These are phyloP conservation scores for Myxozyma mucilagina DNA, from an alignment of 805 yeast species.

Conservation along the genomic window DNA sequence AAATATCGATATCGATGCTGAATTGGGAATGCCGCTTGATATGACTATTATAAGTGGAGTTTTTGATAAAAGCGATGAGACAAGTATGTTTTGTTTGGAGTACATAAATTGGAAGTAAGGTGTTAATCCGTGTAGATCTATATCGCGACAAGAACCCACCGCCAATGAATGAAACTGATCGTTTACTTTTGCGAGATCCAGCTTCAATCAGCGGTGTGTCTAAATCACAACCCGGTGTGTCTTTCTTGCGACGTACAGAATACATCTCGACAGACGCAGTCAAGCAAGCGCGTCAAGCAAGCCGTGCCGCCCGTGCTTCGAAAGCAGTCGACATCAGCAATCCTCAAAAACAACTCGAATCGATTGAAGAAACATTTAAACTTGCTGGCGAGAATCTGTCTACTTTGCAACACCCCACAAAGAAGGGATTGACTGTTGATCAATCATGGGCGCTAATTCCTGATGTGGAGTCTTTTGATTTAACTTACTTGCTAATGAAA, in stretches of 20 bases:
- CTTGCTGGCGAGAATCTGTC: constrained; percentile 46
- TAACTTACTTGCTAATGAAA: constrained; percentile 64
- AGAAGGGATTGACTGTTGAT: constrained; percentile 70
- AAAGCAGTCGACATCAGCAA: constrained; percentile 41
- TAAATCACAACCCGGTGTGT: constrained; percentile 46
- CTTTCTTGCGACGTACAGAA: constrained; percentile 93
- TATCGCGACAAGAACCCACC: constrained; percentile 25
- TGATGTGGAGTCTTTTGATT: constrained; percentile 87
- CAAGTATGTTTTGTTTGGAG: constrained; percentile 28
- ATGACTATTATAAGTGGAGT: constrained; percentile 64
- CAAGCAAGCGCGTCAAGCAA: constrained; percentile 33
- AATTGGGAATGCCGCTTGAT: constrained; percentile 76
- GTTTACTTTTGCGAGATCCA: constrained; percentile 77
- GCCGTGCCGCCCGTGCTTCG: constrained; percentile 33
- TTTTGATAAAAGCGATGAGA: constrained; percentile 60
- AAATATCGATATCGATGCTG: constrained; percentile 52
- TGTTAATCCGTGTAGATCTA: constrained; percentile 2
- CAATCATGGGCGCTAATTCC: constrained; percentile 81
- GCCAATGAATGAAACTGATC: constrained; percentile 41
- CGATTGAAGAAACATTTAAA: constrained; percentile 79
- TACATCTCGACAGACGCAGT: constrained; percentile 70
- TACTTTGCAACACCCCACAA: constrained; percentile 72
- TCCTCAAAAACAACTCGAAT: constrained; percentile 62
- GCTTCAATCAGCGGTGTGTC: constrained; percentile 44
- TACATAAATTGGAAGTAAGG: background rate